phyloP scores from a whole-genome alignment of 2,329 filamentous ascomycete species.

The Calonectria pauciramosa region DNA sequence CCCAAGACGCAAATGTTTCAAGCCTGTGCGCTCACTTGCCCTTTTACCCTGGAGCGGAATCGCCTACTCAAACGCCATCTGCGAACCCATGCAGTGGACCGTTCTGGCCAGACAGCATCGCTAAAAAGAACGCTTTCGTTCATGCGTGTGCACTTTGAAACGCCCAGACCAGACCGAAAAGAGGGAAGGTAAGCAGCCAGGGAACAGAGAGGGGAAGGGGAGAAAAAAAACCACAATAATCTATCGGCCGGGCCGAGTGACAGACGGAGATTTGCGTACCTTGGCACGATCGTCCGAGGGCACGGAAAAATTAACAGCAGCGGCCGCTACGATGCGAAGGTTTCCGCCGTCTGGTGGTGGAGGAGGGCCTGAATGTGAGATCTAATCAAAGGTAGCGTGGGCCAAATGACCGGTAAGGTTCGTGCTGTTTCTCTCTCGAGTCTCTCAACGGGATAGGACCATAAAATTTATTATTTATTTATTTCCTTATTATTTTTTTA shows the following conservation, averaged over 20 bases:
- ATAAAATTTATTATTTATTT: background rate
- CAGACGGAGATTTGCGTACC: background rate
- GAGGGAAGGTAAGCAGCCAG: background rate
- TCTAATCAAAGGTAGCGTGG: conserved; percentile 7
- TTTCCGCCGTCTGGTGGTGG: background rate
- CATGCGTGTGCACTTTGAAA: background rate
- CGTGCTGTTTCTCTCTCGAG: background rate
- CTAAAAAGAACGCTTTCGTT: background rate
- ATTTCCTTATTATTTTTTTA: background rate
- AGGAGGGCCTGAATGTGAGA: background rate
- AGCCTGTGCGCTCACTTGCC: background rate
- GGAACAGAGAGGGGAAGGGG: background rate
- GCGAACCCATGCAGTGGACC: background rate
- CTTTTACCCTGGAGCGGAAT: background rate
- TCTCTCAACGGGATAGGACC: background rate
- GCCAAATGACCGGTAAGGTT: conserved; percentile 6
- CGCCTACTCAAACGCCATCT: background rate
- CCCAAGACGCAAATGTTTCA: background rate
- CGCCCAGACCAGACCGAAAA: background rate
- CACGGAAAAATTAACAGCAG: background rate
- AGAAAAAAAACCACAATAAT: background rate
- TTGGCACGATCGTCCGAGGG: background rate
- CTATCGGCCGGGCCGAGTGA: conserved; percentile 5
- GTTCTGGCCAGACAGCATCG: background rate
- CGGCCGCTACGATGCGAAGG: conserved; percentile 9